Evolutionary conservation across 2,329 filamentous ascomycete species (phyloP).

Genomic region (Aspergillus sp.): DNA sequence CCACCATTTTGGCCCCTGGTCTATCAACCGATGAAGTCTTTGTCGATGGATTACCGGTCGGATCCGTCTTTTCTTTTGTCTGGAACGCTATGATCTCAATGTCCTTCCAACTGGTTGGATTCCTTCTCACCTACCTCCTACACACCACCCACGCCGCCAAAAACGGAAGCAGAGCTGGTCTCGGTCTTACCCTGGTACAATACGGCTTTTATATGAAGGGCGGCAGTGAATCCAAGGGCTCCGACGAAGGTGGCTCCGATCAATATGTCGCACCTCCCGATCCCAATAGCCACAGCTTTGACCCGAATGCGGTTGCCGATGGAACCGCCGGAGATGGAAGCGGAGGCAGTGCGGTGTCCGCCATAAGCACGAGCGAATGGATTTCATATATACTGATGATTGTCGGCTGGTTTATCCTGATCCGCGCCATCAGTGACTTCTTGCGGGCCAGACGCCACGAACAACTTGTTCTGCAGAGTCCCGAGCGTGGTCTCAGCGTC

Average conservation of each 20-base stretch:
- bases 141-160: constrained; percentile 98
- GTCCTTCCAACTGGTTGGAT: constrained; percentile 94
- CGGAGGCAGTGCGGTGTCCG: constrained; percentile 42
- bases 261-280: constrained; percentile 64
- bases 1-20: constrained; percentile 90
- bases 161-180: constrained; percentile 88
- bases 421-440: constrained; percentile 89
- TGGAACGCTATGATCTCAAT: constrained; percentile 91
- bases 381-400: constrained; percentile 92
- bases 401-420: constrained; percentile 95
- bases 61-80: constrained; percentile 73
- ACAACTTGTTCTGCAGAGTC: constrained; percentile 86
- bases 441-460: constrained; percentile 83
- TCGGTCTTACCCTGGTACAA: constrained; percentile 92
- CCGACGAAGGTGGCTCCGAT: constrained; percentile 33
- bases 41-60: constrained; percentile 89
- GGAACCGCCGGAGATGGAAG: constrained; percentile 25
- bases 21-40: constrained; percentile 93
- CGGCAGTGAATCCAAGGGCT: constrained; percentile 39
- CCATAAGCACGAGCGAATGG: constrained; percentile 76
- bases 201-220: constrained; percentile 95
- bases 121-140: constrained; percentile 93
- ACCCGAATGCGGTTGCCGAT: constrained; percentile 63
- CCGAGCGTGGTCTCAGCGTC: constrained; percentile 77
- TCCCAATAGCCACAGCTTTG: constrained; percentile 85